These are phyloP conservation scores for Pseudonitzschia multistriata DNA, from an alignment of 108 stramenopile genomes.

Conservation along the genomic window DNA sequence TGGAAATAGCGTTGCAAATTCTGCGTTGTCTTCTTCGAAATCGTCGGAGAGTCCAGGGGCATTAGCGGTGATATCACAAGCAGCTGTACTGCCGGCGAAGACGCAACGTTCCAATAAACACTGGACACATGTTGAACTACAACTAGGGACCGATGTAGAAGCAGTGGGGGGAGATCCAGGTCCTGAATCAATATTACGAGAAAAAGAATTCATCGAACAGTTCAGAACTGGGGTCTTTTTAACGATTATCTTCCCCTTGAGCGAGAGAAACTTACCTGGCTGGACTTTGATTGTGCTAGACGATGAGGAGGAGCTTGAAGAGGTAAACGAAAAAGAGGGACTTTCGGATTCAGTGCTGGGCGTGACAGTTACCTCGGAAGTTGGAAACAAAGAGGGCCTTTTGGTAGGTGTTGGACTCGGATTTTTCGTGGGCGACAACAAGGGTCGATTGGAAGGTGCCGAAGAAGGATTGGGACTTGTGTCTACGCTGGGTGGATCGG, in stretches of 20 bases:
- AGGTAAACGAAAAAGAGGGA: background rate
- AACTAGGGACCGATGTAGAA: background rate
- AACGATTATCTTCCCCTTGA: background rate
- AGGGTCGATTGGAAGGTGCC: background rate
- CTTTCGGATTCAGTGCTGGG: background rate
- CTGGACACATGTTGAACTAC: background rate
- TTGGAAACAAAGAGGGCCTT: background rate
- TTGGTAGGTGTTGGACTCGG: background rate
- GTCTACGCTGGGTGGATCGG: background rate
- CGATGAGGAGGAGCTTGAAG: background rate
- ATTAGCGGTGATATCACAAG: slow-evolving; percentile 2
- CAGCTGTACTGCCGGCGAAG: background rate
- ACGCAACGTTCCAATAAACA: slow-evolving; percentile 1
- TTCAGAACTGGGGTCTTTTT: background rate
- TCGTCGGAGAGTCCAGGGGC: background rate
- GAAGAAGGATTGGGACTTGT: background rate
- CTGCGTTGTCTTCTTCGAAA: background rate
- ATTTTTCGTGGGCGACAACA: background rate
- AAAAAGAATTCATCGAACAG: background rate
- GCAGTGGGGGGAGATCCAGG: background rate
- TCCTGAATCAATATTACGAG: background rate
- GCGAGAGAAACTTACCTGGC: background rate
- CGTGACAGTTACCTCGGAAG: background rate
- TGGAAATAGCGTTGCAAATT: background rate
- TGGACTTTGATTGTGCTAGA: background rate